Evolutionary conservation across 1,284 basidiomycete genomes (phyloP).

Genomic region (Athelia psychrophila): DNA sequence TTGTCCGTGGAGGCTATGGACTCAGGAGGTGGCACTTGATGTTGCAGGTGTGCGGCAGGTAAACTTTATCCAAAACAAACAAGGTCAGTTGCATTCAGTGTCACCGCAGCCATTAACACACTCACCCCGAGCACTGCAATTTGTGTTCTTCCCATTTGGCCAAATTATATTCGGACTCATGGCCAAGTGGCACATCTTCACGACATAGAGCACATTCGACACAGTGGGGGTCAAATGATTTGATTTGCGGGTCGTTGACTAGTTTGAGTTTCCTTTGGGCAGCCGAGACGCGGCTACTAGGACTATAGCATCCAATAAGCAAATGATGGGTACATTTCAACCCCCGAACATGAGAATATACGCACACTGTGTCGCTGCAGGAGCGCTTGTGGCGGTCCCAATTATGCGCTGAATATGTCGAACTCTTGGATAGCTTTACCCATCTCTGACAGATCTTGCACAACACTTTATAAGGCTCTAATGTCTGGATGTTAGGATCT

Average conservation of each 20-base stretch:
- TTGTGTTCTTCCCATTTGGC: slow-evolving; percentile 62
- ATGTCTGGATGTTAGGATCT: slow-evolving; percentile 47
- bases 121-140: slow-evolving; percentile 42
- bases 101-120: slow-evolving; percentile 3
- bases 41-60: slow-evolving; percentile 13
- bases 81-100: neutral
- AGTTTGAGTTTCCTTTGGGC: slow-evolving; percentile 56
- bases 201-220: slow-evolving; percentile 54
- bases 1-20: slow-evolving; percentile 39
- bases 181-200: slow-evolving; percentile 36
- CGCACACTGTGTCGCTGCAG: slow-evolving; percentile 39
- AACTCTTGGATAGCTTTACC: slow-evolving; percentile 44
- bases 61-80: slow-evolving; percentile 1
- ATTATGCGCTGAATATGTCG: slow-evolving; percentile 41
- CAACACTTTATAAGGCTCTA: slow-evolving; percentile 47
- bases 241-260: slow-evolving; percentile 58
- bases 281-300: slow-evolving; percentile 52
- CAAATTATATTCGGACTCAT: slow-evolving; percentile 52
- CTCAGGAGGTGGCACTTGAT: slow-evolving; percentile 22
- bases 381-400: slow-evolving; percentile 51
- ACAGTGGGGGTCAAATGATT: slow-evolving; percentile 36
- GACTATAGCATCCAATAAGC: slow-evolving; percentile 28
- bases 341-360: too few species aligned
- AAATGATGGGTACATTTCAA: slow-evolving; percentile 12
- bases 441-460: slow-evolving; percentile 61